Base-by-base conservation (phyloP, 345 rosid species). In the Bruguiera parviflora region DNA sequence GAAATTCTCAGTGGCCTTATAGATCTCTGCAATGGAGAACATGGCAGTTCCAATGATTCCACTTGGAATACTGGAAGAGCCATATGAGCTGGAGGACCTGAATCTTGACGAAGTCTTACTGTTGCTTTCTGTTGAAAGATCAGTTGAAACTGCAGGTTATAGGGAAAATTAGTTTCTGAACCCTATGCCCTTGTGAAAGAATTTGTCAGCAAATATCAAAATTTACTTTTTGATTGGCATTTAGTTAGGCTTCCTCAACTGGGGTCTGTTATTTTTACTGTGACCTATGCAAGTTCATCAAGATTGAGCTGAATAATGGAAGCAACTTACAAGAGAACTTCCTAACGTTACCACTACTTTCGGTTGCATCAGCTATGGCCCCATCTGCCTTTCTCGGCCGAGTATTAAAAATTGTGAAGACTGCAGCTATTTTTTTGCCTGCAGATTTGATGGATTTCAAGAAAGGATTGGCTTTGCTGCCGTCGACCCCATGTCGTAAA, bases 1-100 rank as follows among this genome's bases (percentile, higher is more conserved):
- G 78, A 94, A 94, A 63, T 89, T 91, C 4, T 53, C 84, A 1
- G 98, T 94, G 53, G 96, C 96, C 74, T 83, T 94, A 46, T 69
- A 75, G 71, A 94, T 83, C 78, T 89, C 96, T 74, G 71, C 84
- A 64, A 86, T 73, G 68, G 97, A 75, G 75, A 89, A 88, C 27
- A 66, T 75, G 8, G 66, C 28, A 27, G 81, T 65, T 13, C 74
- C 81, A 63, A 72, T 58, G 51, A 69, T 76, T 75, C 83, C 89
- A 59, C 79, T 86, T 33, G 75, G 70, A 29, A 71, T 63, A 68
- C 77, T 74, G 64, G 90, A 70, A 75, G 89, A 86, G 55, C 79
- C 75, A 69, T 80, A 79, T 59, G 96, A 87, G 68, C 75, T 66
- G 27, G 84, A 89, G 27, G 82, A 80, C 64, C 39, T 91, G 46